Evolutionary conservation across 1,139 yeast species (phyloP).

Genomic region (Yamadazyma membranifaciens): DNA sequence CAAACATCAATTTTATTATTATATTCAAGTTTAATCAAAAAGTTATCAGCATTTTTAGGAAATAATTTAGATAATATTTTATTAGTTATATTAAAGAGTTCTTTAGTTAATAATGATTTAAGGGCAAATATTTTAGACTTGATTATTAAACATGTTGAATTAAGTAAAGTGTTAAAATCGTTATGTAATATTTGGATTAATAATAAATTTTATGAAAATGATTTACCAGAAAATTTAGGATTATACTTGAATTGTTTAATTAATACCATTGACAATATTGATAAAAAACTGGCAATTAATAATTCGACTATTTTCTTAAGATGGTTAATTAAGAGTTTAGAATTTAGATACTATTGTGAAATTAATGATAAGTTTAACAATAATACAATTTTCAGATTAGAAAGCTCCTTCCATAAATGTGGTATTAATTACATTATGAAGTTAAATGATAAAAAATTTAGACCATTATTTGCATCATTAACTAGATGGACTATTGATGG

Average conservation of each 20-base stretch:
- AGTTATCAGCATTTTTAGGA: slow-evolving; percentile 82
- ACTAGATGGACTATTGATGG: slow-evolving; percentile 95
- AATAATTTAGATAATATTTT: slow-evolving; percentile 60
- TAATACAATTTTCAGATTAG: slow-evolving; percentile 79
- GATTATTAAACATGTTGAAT: slow-evolving; percentile 68
- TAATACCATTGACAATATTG: slow-evolving; percentile 60
- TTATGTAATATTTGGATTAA: slow-evolving; percentile 61
- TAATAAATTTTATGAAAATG: slow-evolving; percentile 28
- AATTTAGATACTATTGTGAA: slow-evolving; percentile 53
- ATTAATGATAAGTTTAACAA: slow-evolving; percentile 48
- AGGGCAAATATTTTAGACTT: slow-evolving; percentile 66
- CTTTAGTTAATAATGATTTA: slow-evolving; percentile 54
- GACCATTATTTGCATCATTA: slow-evolving; percentile 84
- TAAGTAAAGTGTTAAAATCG: slow-evolving; percentile 58
- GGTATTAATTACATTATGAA: slow-evolving; percentile 82
- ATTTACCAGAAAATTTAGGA: slow-evolving; percentile 60
- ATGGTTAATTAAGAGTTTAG: slow-evolving; percentile 71
- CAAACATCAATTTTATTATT: slow-evolving; percentile 71
- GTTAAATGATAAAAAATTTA: slow-evolving; percentile 87
- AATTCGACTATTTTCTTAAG: slow-evolving; percentile 71
- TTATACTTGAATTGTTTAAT: slow-evolving; percentile 68
- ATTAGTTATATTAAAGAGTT: slow-evolving; percentile 55
- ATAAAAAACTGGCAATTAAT: slow-evolving; percentile 69
- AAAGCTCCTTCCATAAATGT: slow-evolving; percentile 69
- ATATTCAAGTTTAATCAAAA: slow-evolving; percentile 71